These are phyloP conservation scores for Penicillium taxi DNA, from an alignment of 495 filamentous ascomycete genomes.

Conservation along the genomic window DNA sequence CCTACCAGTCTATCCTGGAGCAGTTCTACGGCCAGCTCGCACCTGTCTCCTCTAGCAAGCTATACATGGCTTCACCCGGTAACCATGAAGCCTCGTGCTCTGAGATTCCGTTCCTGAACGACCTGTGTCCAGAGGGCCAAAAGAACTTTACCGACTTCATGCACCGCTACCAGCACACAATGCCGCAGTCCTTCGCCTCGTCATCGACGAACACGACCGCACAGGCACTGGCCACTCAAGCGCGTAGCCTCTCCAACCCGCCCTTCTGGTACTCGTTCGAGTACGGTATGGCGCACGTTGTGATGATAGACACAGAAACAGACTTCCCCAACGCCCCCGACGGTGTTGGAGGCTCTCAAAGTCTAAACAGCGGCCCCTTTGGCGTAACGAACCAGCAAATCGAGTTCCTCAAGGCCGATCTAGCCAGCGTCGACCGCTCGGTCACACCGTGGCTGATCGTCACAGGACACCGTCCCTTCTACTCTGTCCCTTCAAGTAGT, in stretches of 20 bases:
- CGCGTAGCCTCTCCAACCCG: constrained; percentile 42
- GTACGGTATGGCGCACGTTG: constrained; percentile 51
- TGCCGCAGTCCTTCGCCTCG: constrained; percentile 43
- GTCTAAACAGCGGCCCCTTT: constrained; percentile 45
- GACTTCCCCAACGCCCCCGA: constrained; percentile 40
- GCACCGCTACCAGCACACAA: constrained; percentile 45
- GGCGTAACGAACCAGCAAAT: constrained; percentile 30
- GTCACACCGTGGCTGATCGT: constrained; percentile 52
- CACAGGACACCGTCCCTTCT: constrained; percentile 56
- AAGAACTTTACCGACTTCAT: constrained; percentile 54
- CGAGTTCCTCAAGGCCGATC: constrained; percentile 40
- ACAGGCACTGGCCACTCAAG: constrained; percentile 38
- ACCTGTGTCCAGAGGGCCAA: constrained; percentile 48
- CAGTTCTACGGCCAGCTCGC: constrained; percentile 47
- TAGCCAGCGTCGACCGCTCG: constrained; percentile 41
- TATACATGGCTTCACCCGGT: constrained; percentile 49
- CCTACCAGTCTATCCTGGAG: constrained; percentile 48
- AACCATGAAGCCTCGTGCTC: constrained; percentile 50
- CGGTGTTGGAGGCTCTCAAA: constrained; percentile 38
- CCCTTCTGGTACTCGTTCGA: constrained; percentile 62
- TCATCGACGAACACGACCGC: constrained; percentile 41
- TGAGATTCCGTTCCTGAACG: constrained; percentile 33
- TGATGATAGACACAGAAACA: constrained; percentile 52
- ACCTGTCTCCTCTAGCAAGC: constrained; percentile 33
- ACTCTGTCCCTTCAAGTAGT: constrained; percentile 32